phyloP scores from a whole-genome alignment of 1,139 yeast genomes.

The Sugiyamaella novakii region DNA sequence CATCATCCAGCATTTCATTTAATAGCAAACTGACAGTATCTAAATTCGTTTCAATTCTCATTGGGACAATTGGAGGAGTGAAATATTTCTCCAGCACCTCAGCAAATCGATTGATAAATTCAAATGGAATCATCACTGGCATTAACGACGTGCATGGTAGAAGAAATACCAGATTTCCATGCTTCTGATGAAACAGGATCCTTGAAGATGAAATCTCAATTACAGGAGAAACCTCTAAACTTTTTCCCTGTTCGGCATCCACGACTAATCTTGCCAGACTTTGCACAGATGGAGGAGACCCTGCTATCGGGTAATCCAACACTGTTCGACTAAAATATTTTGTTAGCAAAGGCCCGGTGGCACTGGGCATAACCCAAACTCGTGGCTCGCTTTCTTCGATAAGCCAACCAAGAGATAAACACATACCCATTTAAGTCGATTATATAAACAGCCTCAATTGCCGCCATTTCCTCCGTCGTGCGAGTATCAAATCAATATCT shows the following conservation, averaged over 20 bases:
- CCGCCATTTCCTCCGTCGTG: slow-evolving; percentile 46
- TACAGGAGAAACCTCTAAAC: slow-evolving; percentile 21
- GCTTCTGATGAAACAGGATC: slow-evolving; percentile 38
- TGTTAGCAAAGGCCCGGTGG: not conserved
- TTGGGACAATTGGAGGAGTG: slow-evolving; percentile 56
- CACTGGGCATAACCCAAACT: no score
- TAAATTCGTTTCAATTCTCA: slow-evolving; percentile 63
- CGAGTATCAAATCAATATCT: no score
- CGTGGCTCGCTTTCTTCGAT: not conserved
- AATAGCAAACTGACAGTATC: slow-evolving; percentile 64
- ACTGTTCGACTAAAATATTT: slow-evolving; percentile 46
- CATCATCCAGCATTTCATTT: slow-evolving; percentile 75
- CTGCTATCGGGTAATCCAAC: slow-evolving; percentile 57
- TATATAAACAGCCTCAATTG: slow-evolving; percentile 65
- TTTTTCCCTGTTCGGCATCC: slow-evolving; percentile 25
- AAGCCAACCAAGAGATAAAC: no score
- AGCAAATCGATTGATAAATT: slow-evolving; percentile 56
- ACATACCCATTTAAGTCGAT: slow-evolving; percentile 57
- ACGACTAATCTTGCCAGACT: slow-evolving; percentile 43
- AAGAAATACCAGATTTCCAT: slow-evolving; percentile 38
- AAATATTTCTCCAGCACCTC: slow-evolving; percentile 60
- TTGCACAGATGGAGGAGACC: slow-evolving; percentile 55
- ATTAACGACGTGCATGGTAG: slow-evolving; percentile 39
- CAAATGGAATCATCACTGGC: slow-evolving; percentile 54
- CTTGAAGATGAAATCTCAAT: slow-evolving; percentile 40